Base-by-base conservation (phyloP, 805 yeast species). In the Hanseniaspora pseudoguilliermondii region DNA sequence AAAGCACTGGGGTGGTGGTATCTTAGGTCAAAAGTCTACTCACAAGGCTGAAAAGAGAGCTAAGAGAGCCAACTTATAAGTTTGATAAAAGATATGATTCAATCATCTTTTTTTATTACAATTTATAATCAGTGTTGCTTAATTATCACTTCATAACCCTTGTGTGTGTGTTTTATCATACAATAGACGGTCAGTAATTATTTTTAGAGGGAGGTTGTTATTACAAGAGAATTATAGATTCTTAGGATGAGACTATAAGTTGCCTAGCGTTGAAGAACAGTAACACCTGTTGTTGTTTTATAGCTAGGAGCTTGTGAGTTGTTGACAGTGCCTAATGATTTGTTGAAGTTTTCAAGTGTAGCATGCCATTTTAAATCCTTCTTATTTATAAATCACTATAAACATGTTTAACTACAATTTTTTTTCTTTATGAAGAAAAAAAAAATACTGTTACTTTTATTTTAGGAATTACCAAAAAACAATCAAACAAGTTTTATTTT, bases 1-100 rank as follows among this genome's bases (percentile, higher is more conserved):
- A 83, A 89, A 87, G 79, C 95, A 88, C 84, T 91, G 98, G 98
- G 97, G 97, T 82, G 98, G 98, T 82, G 98, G 98, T 82, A 72
- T 88, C 75, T 79, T 93, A 82, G 96, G 97, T 75, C 78, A 85
- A 68, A 93, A 91, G 81, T 88, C 97, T 70, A 81, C 80, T 70
- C 93, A 83, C 71, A 87, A 84, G 80, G 72, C 74, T 63, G 90
- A 81, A 67, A 87, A 86, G 83, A 82, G 74, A 71, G 83, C 81
- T 64, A 82, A 77, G 76, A 75, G 77, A 66, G 65, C 76, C 66
- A 63, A 58, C 54, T 34, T 38, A 27, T 53, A 53, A 53, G 36
- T 53, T 29, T 38, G 21, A 53, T 38, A 36, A 8, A 23, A 23
- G 11, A 48, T 3, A 18, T 21, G 10, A 16, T 42, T 9, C 2